phyloP scores from a whole-genome alignment of 1,139 yeast species.

The Scheffersomyces stambukii region DNA sequence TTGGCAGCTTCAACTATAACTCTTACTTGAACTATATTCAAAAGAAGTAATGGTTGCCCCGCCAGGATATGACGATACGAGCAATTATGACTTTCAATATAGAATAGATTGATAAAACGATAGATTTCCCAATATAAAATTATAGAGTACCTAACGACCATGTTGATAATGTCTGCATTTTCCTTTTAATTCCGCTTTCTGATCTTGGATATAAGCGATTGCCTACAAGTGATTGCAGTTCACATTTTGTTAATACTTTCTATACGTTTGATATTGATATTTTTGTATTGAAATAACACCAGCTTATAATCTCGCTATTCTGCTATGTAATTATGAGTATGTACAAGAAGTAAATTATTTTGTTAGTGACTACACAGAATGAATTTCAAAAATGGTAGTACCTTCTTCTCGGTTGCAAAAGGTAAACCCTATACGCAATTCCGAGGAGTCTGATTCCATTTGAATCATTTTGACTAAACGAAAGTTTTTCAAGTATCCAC shows the following conservation, averaged over 20 bases:
- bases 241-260: too few species aligned
- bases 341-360: too few species aligned
- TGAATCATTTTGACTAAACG: slow-evolving; percentile 8
- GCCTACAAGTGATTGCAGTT: too few species aligned
- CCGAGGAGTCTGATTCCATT: slow-evolving; percentile 4
- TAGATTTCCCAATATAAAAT: too few species aligned
- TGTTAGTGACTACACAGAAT: too few species aligned
- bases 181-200: neutral
- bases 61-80: too few species aligned
- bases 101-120: neutral
- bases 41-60: slow-evolving; percentile 17
- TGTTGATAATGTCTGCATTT: neutral
- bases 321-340: too few species aligned
- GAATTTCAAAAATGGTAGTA: slow-evolving; percentile 10
- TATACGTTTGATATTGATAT: too few species aligned
- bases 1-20: slow-evolving; percentile 50
- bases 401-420: slow-evolving; percentile 5
- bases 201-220: too few species aligned
- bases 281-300: too few species aligned
- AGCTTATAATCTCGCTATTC: too few species aligned
- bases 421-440: slow-evolving; percentile 9
- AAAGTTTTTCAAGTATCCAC: slow-evolving; percentile 10
- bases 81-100: neutral
- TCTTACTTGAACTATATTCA: slow-evolving; percentile 49
- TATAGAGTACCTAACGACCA: too few species aligned